Evolutionary conservation across 83 land plant species (phyloP), one percentile per base, ranked within the genome.

Genomic region (Larix sibirica): DNA sequence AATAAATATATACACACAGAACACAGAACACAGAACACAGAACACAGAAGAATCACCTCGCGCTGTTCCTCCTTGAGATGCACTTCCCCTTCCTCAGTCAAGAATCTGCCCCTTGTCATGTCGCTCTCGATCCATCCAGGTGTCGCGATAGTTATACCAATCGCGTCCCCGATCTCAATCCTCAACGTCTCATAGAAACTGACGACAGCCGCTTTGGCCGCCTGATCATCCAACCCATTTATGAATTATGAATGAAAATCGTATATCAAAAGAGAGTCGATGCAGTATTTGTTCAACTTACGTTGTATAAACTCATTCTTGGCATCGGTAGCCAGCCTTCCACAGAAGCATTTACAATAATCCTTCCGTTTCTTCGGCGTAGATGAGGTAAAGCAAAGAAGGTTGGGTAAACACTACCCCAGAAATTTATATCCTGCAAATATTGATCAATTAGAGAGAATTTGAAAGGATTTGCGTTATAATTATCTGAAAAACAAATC

Each of bases 331-430:
- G 71, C 95, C 95, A 97, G 80, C 83, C 83, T 65, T 87, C 97
- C 1, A 94, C 89, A 1, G 99, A 97, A 31, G 98, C 94, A 82
- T 90, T 93, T 9, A 91, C 94, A 26, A 97, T 73, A 58, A 95
- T 83, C 58, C 95, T 89, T 5, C 99, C 99, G 3, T 81, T 81
- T 75, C 85, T 90, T 67, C 85, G 81, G 64, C 90, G 84, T 62
- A 97, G 79, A 77, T 95, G 88, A 70, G 97, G 96, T 56, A 97
- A 90, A 12, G 98, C 99, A 28, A 84, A 93, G 82, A 86, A 91
- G 9, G 99, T 95, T 23, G 98, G 95, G 84, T 97, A 92, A 31
- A 97, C 94, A 81, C 88, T 86, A 1, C 98, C 99, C 98, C 98
- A 95, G 83, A 97, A 97, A 38, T 89, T 91, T 24, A 91, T 86